These are phyloP conservation scores for Erigeron philadelphicus DNA, from an alignment of 140 eudicot genomes.

Conservation along the genomic window DNA sequence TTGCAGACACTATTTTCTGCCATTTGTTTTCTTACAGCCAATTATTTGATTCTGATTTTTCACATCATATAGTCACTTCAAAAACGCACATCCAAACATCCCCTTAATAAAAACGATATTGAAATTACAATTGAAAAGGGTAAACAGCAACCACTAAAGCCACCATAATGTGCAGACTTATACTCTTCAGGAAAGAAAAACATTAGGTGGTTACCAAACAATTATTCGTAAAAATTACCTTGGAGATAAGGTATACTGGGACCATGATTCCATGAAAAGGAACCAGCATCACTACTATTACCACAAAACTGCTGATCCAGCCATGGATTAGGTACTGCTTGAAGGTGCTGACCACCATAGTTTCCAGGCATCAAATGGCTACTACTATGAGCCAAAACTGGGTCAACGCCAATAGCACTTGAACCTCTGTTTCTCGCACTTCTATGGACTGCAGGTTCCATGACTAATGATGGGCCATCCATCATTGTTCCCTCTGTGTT, in stretches of 20 bases:
- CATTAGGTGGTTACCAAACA: background rate
- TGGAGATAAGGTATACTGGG: slow-evolving; percentile 48
- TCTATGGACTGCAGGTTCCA: slow-evolving; percentile 42
- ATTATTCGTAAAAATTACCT: slow-evolving; percentile 34
- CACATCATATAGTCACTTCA: background rate
- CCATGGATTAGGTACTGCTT: slow-evolving; percentile 57
- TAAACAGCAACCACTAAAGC: slow-evolving; percentile 3
- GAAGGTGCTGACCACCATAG: slow-evolving; percentile 51
- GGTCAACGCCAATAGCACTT: slow-evolving; percentile 44
- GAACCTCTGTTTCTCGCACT: slow-evolving; percentile 43
- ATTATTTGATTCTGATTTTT: background rate
- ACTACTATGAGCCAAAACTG: slow-evolving; percentile 37
- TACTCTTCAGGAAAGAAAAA: background rate
- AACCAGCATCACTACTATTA: slow-evolving; percentile 41
- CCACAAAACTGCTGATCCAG: slow-evolving; percentile 50
- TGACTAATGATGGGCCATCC: slow-evolving; percentile 29
- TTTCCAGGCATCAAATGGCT: slow-evolving; percentile 48
- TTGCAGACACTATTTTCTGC: background rate
- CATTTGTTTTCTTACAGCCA: background rate
- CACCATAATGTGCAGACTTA: slow-evolving; percentile 9
- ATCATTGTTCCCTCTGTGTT: slow-evolving; percentile 32
- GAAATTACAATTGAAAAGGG: background rate
- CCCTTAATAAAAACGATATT: background rate
- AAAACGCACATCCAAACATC: background rate
- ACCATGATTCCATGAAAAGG: slow-evolving; percentile 55